phyloP scores from a whole-genome alignment of 495 filamentous ascomycete species.

The Staphylotrichum longicolle region DNA sequence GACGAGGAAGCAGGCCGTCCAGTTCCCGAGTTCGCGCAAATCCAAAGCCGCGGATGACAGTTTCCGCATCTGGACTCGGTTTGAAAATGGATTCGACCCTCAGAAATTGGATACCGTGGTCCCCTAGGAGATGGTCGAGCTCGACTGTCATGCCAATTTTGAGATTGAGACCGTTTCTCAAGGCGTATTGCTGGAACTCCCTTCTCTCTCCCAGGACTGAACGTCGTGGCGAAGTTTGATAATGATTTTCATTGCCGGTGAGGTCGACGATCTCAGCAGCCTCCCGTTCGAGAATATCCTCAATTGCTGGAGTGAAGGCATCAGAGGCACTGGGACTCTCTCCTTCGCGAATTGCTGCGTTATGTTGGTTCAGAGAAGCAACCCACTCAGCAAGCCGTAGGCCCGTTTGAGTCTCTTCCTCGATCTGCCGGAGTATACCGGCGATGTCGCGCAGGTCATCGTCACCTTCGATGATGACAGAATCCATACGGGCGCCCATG shows the following conservation, averaged over 20 bases:
- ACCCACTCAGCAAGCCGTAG: constrained; percentile 5
- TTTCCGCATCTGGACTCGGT: background rate
- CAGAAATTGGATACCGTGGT: constrained; percentile 10
- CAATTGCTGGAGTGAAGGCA: background rate
- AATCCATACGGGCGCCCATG: background rate
- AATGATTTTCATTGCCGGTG: background rate
- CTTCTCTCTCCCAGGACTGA: background rate
- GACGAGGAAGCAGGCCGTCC: background rate
- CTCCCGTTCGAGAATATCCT: background rate
- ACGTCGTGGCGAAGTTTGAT: too few species aligned
- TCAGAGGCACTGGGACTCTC: background rate
- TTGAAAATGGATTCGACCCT: constrained; percentile 16
- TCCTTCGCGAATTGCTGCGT: background rate
- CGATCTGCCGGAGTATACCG: background rate
- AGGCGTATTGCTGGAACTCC: background rate
- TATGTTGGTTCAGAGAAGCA: background rate
- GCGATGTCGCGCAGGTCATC: background rate
- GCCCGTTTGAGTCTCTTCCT: constrained; percentile 3
- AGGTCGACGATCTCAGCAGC: constrained; percentile 20
- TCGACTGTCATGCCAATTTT: constrained; percentile 5
- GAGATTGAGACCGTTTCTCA: background rate
- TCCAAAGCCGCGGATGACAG: constrained; percentile 13
- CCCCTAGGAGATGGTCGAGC: background rate
- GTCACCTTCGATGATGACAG: background rate
- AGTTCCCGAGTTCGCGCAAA: constrained; percentile 10